Evolutionary conservation across 768 basidiomycete genomes (phyloP).

Genomic region (Phanerodontia chrysosporium): DNA sequence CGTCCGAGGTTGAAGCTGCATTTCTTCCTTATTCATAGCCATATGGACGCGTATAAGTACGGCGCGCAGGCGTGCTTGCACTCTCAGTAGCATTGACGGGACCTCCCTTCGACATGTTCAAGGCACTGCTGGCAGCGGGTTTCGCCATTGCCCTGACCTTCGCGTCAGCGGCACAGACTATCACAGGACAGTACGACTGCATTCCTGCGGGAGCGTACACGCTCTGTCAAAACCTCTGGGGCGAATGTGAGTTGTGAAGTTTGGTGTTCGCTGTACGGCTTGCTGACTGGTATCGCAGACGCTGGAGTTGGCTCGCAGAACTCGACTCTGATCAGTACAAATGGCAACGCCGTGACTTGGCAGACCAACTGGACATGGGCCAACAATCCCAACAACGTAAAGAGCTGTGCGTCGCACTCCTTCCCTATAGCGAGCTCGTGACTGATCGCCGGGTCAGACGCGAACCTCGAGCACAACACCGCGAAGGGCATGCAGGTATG

Average conservation of each 20-base stretch:
- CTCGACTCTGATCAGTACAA: slow-evolving; percentile 40
- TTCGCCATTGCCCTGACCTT: slow-evolving; percentile 7
- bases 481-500: slow-evolving; percentile 46
- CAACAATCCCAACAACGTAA: slow-evolving; percentile 46
- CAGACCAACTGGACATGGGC: slow-evolving; percentile 51
- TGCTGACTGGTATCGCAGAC: slow-evolving; percentile 20
- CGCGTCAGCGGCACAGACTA: slow-evolving; percentile 31
- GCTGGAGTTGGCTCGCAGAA: slow-evolving; percentile 45
- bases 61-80: no score
- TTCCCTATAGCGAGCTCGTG: not conserved
- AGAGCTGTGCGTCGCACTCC: slow-evolving; percentile 41
- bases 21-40: not conserved
- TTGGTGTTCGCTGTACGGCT: no score
- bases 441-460: slow-evolving; percentile 30
- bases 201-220: slow-evolving; percentile 42
- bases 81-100: no score
- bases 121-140: not conserved
- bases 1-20: slow-evolving; percentile 13
- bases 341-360: slow-evolving; percentile 44
- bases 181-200: slow-evolving; percentile 43
- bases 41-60: not conserved
- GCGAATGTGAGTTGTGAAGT: slow-evolving; percentile 35
- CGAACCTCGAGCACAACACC: slow-evolving; percentile 43
- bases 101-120: slow-evolving; percentile 9
- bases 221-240: slow-evolving; percentile 59